Evolutionary conservation across 306 rosid genomes (phyloP), one percentile per base, ranked within the genome.

Genomic region (Vachellia collinsii): DNA sequence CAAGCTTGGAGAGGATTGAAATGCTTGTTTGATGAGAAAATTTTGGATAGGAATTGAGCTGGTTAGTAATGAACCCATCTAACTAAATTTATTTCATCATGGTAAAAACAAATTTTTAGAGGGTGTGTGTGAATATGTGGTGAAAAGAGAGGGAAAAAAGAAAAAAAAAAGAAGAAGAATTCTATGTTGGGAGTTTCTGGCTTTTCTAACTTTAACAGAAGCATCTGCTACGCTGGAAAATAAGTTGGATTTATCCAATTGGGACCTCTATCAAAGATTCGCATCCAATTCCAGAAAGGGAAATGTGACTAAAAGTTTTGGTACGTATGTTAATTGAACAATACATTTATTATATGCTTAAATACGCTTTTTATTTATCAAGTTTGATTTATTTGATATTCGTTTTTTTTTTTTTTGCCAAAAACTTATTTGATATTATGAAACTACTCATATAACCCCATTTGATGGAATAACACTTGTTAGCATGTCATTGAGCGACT

Each of bases 141-240:
- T 17, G 62, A 54, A 7, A 56, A 9, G 4, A n/a, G 22, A 9
- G n/a, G n/a, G 34, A n/a, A 20, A 56, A 54, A 54, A 54, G 0
- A 3, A 10, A 3, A 8, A 59, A 59, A 59, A 29, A 29, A 29
- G 2, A 29, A 29, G 2, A 29, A 19, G 10, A 16, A 20, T 39
- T 68, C 22, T 13, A 22, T 44, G 36, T 66, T 53, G 66, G 79
- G 50, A 69, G 66, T 85, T 84, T 81, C 19, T 76, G 70, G 66
- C 78, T 82, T 88, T 74, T 76, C 88, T 89, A 87, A 82, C 90
- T 79, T 68, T 20, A 68, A 42, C 61, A 68, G 84, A 74, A 80
- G 95, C 87, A 91, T 92, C 91, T 88, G 77, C 87, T 85, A 81
- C 78, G 93, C 85, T 86, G 89, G 84, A 86, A 80, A 69, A 80